These are phyloP conservation scores for Phaffomyces opuntiae DNA, from an alignment of 805 yeast species.

Conservation along the genomic window DNA sequence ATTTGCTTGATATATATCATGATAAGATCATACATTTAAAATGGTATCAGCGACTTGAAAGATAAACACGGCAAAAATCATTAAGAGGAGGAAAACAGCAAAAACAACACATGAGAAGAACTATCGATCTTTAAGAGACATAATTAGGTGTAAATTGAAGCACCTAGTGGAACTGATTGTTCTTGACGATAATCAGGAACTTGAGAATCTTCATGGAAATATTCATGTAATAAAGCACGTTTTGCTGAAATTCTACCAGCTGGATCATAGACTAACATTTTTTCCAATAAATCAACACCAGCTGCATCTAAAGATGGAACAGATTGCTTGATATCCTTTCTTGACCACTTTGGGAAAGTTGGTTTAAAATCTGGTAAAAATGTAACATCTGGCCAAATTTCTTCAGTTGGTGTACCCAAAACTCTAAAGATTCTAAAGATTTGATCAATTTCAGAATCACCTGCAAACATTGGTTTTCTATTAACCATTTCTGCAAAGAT, in stretches of 20 bases:
- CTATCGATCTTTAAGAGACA: no score
- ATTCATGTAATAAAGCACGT: constrained; percentile 85
- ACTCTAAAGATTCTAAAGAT: constrained; percentile 87
- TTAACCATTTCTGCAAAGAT: constrained; percentile 97
- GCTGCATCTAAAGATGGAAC: constrained; percentile 77
- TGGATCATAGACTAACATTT: constrained; percentile 84
- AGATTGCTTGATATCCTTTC: constrained; percentile 58
- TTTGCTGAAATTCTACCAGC: constrained; percentile 90
- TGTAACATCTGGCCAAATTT: constrained; percentile 90
- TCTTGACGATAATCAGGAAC: constrained; percentile 22
- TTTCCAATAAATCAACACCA: constrained; percentile 78
- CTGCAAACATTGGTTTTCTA: constrained; percentile 92
- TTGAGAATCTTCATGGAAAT: constrained; percentile 52
- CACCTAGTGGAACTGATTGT: constrained; percentile 24
- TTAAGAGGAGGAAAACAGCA: not conserved
- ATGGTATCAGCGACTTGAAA: no score
- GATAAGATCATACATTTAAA: no score
- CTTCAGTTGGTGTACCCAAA: constrained; percentile 91
- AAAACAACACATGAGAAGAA: not conserved
- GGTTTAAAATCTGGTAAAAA: constrained; percentile 89
- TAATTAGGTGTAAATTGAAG: constrained; percentile 20
- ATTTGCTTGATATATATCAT: no score
- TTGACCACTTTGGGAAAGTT: constrained; percentile 86
- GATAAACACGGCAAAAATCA: not conserved
- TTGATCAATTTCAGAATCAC: constrained; percentile 97